Conservation (phyloP, 768 basidiomycete species). For the Russula lepida region DNA sequence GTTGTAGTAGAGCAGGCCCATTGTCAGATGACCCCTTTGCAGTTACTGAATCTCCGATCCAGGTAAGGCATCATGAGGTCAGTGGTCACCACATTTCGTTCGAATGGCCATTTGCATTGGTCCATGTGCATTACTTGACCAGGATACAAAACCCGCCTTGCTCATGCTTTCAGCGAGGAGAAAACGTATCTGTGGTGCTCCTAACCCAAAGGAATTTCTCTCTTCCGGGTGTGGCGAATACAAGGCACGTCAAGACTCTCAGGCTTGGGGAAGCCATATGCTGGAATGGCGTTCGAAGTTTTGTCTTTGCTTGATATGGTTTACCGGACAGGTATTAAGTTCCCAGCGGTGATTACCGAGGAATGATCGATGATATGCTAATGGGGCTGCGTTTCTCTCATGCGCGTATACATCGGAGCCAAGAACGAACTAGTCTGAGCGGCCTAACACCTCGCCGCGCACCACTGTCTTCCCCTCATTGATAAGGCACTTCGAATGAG, state of each 20-base stretch:
- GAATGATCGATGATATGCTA: not conserved
- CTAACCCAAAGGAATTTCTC: not conserved
- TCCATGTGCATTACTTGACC: not conserved
- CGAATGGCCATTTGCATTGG: not conserved
- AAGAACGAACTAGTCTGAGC: not conserved
- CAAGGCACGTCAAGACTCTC: not conserved
- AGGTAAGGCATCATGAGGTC: not conserved
- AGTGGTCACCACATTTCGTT: not conserved
- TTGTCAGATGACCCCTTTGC: not conserved
- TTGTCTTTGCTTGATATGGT: not conserved
- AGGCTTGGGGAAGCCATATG: not conserved
- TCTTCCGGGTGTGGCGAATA: not conserved
- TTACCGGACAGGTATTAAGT: not conserved
- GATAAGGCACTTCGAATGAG: constrained; percentile 5
- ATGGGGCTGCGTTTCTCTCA: not conserved
- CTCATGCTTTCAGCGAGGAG: not conserved
- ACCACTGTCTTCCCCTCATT: not conserved
- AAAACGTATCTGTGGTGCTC: not conserved
- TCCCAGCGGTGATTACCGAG: not conserved
- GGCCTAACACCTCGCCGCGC: constrained; percentile 2
- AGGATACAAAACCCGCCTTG: not conserved
- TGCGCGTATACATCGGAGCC: not conserved
- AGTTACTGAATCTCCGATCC: not conserved
- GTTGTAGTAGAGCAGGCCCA: no score
- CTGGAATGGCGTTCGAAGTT: not conserved